phyloP scores from a whole-genome alignment of 305 asterid species.

The Fraxinus platypoda region DNA sequence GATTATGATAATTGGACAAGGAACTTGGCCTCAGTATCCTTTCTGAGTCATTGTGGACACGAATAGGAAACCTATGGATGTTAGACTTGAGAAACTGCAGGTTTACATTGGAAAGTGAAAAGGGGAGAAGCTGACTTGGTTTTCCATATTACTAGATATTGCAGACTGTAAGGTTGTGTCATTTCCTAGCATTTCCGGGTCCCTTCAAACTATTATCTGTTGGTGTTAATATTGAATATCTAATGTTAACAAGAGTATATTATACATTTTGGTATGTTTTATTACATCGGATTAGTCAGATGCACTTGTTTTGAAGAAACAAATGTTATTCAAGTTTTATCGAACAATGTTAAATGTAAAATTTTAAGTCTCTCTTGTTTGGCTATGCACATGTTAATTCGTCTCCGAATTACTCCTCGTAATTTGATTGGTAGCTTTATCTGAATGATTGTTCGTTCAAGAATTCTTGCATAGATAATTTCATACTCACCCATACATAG shows the following conservation, averaged over 20 bases:
- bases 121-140: background rate
- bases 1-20: background rate
- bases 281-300: background rate
- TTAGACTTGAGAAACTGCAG: background rate
- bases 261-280: background rate
- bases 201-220: background rate
- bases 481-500: background rate
- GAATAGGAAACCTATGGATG: background rate
- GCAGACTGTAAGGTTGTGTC: background rate
- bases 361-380: too few relatives aligned
- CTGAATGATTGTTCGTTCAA: background rate
- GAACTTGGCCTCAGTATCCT: background rate
- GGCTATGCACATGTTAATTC: background rate
- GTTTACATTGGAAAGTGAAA: background rate
- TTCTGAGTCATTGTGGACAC: background rate
- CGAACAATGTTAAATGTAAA: background rate
- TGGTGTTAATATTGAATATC: background rate
- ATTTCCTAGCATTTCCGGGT: background rate
- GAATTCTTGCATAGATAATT: background rate
- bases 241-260: background rate
- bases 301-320: background rate
- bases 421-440: background rate
- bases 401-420: too few relatives aligned
- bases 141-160: background rate
- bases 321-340: background rate